Evolutionary conservation across 371 early-diverging fungal species (phyloP).

Genomic region (Parasitella parasitica): DNA sequence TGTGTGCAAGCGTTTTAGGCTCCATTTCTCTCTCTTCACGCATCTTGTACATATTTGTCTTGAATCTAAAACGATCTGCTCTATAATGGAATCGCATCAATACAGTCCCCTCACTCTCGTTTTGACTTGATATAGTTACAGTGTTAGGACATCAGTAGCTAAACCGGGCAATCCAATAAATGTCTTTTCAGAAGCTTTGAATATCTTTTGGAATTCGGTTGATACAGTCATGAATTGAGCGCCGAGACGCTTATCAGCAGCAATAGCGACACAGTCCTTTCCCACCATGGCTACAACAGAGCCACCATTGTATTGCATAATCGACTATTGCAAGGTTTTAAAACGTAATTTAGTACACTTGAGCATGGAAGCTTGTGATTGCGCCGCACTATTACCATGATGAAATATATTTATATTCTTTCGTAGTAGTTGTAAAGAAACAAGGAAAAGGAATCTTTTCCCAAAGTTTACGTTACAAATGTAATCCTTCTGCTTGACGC

Average conservation of each 20-base stretch:
- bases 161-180: conserved; percentile 95
- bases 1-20: conserved; percentile 91
- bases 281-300: conserved; percentile 99
- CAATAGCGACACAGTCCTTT: conserved; percentile 98
- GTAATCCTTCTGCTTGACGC: conserved; percentile 9
- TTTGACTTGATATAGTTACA: conserved; percentile 54
- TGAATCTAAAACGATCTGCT: conserved; percentile 89
- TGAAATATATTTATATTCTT: conserved; percentile 8
- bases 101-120: not conserved
- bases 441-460: not conserved
- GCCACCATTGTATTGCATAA: conserved; percentile 93
- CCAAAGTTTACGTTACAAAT: not conserved
- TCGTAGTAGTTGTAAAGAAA: not conserved
- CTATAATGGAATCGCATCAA: conserved; percentile 35
- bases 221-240: conserved; percentile 92
- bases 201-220: conserved; percentile 94
- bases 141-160: conserved; percentile 97
- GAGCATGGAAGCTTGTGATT: too few relatives aligned
- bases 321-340: conserved; percentile 49
- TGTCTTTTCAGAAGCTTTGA: conserved; percentile 81
- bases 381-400: not conserved
- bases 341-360: not conserved
- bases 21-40: conserved; percentile 96
- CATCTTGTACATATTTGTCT: conserved; percentile 96
- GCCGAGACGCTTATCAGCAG: conserved; percentile 93